Evolutionary conservation across 495 filamentous ascomycete species (phyloP), one percentile per base, ranked within the genome.

Genomic region (Podospora comata): DNA sequence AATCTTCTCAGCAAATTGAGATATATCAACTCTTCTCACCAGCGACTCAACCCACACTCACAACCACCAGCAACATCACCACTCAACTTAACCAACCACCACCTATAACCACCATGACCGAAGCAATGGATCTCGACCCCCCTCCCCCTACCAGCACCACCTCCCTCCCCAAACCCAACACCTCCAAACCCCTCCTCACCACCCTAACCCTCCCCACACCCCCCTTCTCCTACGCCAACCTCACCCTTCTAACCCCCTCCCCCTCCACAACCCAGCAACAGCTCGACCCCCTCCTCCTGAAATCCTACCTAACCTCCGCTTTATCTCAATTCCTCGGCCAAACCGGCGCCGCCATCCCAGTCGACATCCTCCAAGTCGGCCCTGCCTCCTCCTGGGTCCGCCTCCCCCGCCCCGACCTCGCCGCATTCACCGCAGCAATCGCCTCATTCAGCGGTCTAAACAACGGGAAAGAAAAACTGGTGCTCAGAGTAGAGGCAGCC

Each of bases 261-360:
- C 28, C 62, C 26, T 16, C 65, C 27, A 19, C 71, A 71, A 62
- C 68, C 48, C 48, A 16, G 15, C 59, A 32, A 39, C 13, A 32
- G 2, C 60, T 62, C 20, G 60, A 62, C 60, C 18, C 16, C 5
- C 27, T 63, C 30, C 28, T 16, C 4, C n/a, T 55, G 4, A 63
- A 67, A 27, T 67, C 23, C 1, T 86, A 91, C 70, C 87, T 95
- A 64, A 89, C 85, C 20, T 77, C 88, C 59, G 89, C 92, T 1
- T 80, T 97, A 3, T 84, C 83, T n/a, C 90, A 92, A 73, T 96
- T 90, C 78, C 86, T 96, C 27, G 93, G 93, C 4, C 71, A 90
- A 34, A 86, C 86, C 4, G 93, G 93, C 28, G 82, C 89, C 11
- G 85, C 89, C 1, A 91, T 97, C 20, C 82, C 90, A 0, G 79